Conservation (phyloP, 2,329 filamentous ascomycete species). For the Botrytis elliptica region DNA sequence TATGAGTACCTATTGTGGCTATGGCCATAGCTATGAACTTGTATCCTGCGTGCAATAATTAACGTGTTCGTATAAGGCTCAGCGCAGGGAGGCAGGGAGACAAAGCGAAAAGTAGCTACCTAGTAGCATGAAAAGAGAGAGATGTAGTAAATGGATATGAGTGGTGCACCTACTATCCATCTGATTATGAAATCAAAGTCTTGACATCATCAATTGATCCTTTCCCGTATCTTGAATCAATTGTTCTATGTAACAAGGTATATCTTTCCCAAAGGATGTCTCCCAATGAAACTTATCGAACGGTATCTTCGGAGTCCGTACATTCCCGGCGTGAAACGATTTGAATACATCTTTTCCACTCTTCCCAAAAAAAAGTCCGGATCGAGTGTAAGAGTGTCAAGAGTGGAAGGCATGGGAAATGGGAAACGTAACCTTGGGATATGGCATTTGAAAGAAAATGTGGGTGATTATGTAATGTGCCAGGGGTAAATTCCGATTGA, state of each 20-base stretch:
- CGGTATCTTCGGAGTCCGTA: background rate
- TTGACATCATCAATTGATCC: background rate
- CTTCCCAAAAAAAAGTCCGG: background rate
- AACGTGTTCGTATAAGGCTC: slow-evolving; percentile 1
- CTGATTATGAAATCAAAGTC: background rate
- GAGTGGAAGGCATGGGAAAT: slow-evolving; percentile 2
- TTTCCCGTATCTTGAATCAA: background rate
- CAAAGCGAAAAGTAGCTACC: background rate
- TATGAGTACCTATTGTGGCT: too few species aligned
- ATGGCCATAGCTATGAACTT: background rate
- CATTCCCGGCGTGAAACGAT: background rate
- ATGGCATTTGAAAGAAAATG: background rate
- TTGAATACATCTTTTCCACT: background rate
- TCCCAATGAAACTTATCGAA: background rate
- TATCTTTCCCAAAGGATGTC: background rate
- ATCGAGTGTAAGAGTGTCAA: background rate
- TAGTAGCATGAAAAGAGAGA: background rate
- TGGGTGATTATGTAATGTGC: slow-evolving; percentile 6
- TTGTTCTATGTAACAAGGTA: background rate
- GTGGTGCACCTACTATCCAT: background rate
- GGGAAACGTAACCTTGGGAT: background rate
- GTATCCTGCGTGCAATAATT: background rate
- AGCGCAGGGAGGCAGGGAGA: background rate
- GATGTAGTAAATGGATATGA: background rate
- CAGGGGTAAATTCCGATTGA: background rate